phyloP scores from a whole-genome alignment of 768 basidiomycete genomes.

The Mycena rosella region DNA sequence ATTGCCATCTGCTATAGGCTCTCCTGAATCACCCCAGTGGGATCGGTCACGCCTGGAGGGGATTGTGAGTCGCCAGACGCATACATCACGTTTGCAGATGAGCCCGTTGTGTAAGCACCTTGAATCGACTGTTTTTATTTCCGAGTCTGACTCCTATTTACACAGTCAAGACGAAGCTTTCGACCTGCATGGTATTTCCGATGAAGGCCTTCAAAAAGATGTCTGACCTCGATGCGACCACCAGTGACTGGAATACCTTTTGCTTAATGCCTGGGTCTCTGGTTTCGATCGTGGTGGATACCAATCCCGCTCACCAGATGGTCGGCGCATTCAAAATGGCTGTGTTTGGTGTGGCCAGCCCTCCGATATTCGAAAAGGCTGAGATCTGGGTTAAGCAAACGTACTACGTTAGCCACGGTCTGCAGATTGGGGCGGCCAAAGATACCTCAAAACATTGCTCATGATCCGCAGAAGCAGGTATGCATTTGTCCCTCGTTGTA shows the following conservation, averaged over 20 bases:
- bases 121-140: background rate
- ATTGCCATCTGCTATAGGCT: background rate
- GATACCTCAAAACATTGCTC: background rate
- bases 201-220: background rate
- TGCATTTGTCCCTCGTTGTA: no score
- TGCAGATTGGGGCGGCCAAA: background rate
- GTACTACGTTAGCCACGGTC: background rate
- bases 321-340: conserved; percentile 18
- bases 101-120: background rate
- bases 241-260: background rate
- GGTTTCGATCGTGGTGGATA: background rate
- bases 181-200: background rate
- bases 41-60: background rate
- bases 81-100: background rate
- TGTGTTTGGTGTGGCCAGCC: background rate
- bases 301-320: background rate
- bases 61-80: background rate
- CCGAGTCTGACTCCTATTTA: background rate
- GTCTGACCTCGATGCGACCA: background rate
- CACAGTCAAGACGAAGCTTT: background rate
- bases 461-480: background rate
- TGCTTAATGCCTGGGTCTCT: background rate
- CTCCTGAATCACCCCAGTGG: background rate
- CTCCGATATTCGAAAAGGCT: background rate
- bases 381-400: conserved; percentile 13